These are phyloP conservation scores for Cinnamomum micranthum DNA, from an alignment of 164 flowering plant species.

Conservation along the genomic window DNA sequence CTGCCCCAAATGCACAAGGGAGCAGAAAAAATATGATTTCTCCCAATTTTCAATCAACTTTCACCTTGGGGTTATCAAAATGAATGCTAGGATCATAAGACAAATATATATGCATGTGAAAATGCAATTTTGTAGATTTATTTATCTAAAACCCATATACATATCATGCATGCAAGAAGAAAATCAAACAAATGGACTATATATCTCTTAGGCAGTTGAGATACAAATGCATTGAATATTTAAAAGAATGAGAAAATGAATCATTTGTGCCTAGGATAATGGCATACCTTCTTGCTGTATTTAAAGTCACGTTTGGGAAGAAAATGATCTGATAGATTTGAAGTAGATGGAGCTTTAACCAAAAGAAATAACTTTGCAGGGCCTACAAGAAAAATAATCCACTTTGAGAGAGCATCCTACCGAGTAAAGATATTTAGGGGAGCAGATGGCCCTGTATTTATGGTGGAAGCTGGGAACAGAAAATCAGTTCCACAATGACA, in stretches of 20 bases:
- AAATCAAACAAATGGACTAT: neutral
- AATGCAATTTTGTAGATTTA: too few species aligned
- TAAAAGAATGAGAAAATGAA: constrained; percentile 1
- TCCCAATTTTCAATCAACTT: neutral
- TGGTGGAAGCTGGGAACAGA: neutral
- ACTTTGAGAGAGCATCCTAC: neutral
- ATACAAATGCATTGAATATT: neutral
- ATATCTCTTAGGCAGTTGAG: neutral
- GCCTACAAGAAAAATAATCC: constrained; percentile 39
- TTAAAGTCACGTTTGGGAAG: constrained; percentile 94
- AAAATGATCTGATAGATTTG: constrained; percentile 75
- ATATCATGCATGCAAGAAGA: neutral
- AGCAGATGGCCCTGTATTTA: neutral
- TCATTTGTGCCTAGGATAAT: neutral
- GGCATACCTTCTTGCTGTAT: constrained; percentile 71
- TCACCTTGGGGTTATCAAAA: neutral
- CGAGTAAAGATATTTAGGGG: neutral
- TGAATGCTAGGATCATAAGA: neutral
- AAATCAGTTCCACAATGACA: neutral
- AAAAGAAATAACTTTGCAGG: constrained; percentile 79
- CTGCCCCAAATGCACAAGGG: neutral
- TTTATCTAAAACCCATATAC: neutral
- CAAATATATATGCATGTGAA: neutral
- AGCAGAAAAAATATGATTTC: too few species aligned
- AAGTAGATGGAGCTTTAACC: constrained; percentile 74